Evolutionary conservation across 2,329 filamentous ascomycete species (phyloP), one percentile per base, ranked within the genome.

Genomic region (Pseudocercospora cruenta): DNA sequence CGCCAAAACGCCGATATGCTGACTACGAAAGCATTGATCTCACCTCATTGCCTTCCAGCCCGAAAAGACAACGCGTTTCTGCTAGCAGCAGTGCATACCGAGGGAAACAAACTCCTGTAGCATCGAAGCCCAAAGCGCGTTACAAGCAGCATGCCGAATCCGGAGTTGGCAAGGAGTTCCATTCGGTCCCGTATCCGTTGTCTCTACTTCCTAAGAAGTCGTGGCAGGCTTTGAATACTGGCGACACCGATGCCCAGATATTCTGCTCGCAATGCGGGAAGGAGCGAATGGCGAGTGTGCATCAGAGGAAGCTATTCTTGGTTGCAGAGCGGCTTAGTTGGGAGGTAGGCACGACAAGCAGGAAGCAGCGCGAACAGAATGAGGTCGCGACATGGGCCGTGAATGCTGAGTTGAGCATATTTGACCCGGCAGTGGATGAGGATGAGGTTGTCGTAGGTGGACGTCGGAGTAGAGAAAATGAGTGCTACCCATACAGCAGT

Each of bases 261-360:
- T 12, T 71, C 8, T 72, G 67, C 47, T 26, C 70, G 7, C 60
- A 59, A 53, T 70, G 70, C 57, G 67, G 63, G 1, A 69, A 67
- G 45, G 62, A 67, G 5, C 62, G 65, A 22, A 10, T 21, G 8
- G 58, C 62, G 2, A 68, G 63, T 31, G 33, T 62, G 26, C 67
- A 68, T 53, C 67, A 71, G 33, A 58, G 65, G 36, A 72, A 72
- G 64, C 60, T 72, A n/a, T 72, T 69, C 36, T 67, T 71, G 10
- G 69, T 70, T 4, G 67, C 70, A 21, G 69, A 72, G 47, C 61
- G 70, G 26, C 57, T 71, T 22, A 67, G 66, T 9, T 70, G 69
- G 67, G 62, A 63, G 9, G 16, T 33, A 2, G 62, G 63, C 2
- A 62, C 24, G 10, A 68, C 60, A 4, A 63, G 66, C 31, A 43